Evolutionary conservation across 164 flowering plant species (phyloP), one percentile per base, ranked within the genome.

Genomic region (Umbilicus rupestris): DNA sequence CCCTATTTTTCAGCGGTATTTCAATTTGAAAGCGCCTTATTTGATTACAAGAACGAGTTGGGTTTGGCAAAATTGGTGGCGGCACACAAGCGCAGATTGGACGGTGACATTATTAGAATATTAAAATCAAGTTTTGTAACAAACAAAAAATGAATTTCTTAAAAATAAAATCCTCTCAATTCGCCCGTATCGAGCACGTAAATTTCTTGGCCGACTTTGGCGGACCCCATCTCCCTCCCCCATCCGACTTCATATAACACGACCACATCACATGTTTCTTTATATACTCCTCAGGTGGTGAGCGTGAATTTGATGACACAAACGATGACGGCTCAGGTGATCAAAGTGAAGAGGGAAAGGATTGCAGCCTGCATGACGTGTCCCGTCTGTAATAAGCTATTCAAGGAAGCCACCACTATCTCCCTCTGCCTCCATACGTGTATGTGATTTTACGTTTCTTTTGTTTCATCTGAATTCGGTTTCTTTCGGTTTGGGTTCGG

Each of bases 381-480:
- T 78, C 94, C 94, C 64, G 81, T 93, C 58, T 93, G 98, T 64
- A 63, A 86, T 59, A 85, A 83, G 73, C 80, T 90, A 39, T 74
- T 90, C 60, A 78, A 70, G 29, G 92, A 93, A 12, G 98, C 98
- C 66, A 90, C 98, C 4, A 93, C 98, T 62, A 81, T 93, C 11
- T 89, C 96, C 31, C 81, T 84, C 41, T 93, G 98, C 71, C 97
- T 93, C 64, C 98, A 93, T 71, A 88, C 98, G 55, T 93, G 98
- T 93, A 66, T 84, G 87, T 77, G 65, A 44, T 59, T 68, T 39
- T 35, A n/a, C 42, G 7, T 41, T 63, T 10, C 8, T 14, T 63
- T 17, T 17, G 16, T 5, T 64, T 63, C 33, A 50, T 20, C 47
- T 63, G 24, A 28, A 39, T 35, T 72, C 31, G 33, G 19, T 45